Evolutionary conservation across 1,284 basidiomycete genomes (phyloP).

Genomic region (Microbotryum lychnidis-dioicae): DNA sequence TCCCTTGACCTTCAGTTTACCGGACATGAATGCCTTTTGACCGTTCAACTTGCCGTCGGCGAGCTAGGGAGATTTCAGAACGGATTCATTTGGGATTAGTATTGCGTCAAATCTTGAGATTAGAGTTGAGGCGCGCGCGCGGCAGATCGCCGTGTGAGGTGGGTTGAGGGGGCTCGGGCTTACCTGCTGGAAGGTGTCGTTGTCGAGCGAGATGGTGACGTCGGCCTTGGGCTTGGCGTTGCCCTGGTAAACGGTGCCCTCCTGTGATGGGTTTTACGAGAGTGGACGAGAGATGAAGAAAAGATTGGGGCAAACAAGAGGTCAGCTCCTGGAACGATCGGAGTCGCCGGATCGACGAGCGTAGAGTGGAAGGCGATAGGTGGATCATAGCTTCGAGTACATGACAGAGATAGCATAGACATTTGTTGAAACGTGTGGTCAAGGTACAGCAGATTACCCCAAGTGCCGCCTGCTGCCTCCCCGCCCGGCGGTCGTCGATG

Average conservation of each 20-base stretch:
- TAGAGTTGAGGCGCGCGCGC: background rate
- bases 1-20: constrained; percentile 38
- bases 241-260: constrained; percentile 71
- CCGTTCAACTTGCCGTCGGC: constrained; percentile 56
- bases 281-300: background rate
- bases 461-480: no score
- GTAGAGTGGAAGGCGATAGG: no score
- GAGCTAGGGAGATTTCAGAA: constrained; percentile 55
- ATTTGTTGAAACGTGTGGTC: background rate
- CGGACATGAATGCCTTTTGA: constrained; percentile 45
- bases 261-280: constrained; percentile 30
- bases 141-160: background rate
- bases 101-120: background rate
- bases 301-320: background rate
- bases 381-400: no score
- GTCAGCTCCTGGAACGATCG: background rate
- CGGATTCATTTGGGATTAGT: no score
- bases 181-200: constrained; percentile 33
- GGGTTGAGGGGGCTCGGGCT: background rate
- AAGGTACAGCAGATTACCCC: background rate
- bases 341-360: no score
- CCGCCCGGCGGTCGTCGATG: no score
- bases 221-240: constrained; percentile 54
- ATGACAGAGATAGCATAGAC: background rate
- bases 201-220: constrained; percentile 64